Base-by-base conservation (phyloP, 306 rosid genomes). In the Hippophae gyantsensis region DNA sequence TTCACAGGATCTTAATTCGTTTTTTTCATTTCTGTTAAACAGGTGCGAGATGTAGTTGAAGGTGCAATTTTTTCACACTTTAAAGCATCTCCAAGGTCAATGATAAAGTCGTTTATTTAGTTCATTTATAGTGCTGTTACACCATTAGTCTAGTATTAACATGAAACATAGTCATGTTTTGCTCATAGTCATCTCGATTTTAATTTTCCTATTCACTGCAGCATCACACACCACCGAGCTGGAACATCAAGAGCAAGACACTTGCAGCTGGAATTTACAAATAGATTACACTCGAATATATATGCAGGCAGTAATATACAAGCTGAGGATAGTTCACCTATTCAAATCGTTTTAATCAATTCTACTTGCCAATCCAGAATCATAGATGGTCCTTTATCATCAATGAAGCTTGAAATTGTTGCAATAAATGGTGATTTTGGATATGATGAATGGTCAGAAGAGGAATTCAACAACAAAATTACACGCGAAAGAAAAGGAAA, bases 381-480 rank as follows among this genome's bases (percentile, higher is more conserved):
- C 42, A 38, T 0, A 2, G 43, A 69, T 1, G 88, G 84, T 42
- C 79, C 84, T 1, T 43, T 80, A 5, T 76, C 89, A 54, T 76
- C 81, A 9, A 42, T 56, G 0, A 84, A 61, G 70, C 43, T 88
- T 49, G 69, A 80, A 72, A 57, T 88, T 10, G 69, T 81, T 26
- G 72, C 54, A 12, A 69, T 88, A 23, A 11, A 69, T 10, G 87
- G 86, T 13, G 93, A 72, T 8, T 82, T 84, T 14, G 71, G 78
- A 42, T 67, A 58, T 0, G 7, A 54, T 57, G 85, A 66, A 61
- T 82, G 89, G 95, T 71, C 73, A 2, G 69, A 76, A 67, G 52
- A 0, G 12, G 78, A 88, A n/a, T 85, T 85, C 79, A 69, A 62
- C 11, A 59, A 48, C 61, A 74, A 59, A 38, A 62, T 81, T 54